Evolutionary conservation across 345 rosid species (phyloP), one percentile per base, ranked within the genome.

Genomic region (Rhodomyrtus tomentosa): DNA sequence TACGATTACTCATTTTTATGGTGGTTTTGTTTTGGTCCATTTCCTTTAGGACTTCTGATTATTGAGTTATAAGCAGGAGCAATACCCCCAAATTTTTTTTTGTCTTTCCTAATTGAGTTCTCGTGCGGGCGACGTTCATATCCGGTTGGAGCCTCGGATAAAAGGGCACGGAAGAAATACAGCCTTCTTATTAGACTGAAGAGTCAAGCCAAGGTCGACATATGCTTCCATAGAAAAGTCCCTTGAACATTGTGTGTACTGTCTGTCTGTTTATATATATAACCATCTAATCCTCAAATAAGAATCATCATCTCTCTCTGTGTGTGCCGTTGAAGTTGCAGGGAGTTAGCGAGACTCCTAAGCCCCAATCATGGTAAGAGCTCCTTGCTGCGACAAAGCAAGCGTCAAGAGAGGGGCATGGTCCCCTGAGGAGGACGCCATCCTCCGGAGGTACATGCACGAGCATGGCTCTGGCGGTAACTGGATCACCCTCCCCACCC

Each of bases 351-450:
- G n/a, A 82, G 0, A 2, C 55, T 54, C 18, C 51, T 38, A 16
- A 62, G 1, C 48, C 16, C 51, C 21, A 32, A 62, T 2, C 74
- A 90, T 89, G 92, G 92, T 91, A 54, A 88, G 92, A 85, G 85
- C 92, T 45, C 91, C 91, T 49, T 89, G 92, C 52, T 90, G 92
- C 82, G 91, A 89, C 83, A 89, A 87, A 83, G 84, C 87, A 20
- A 85, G 83, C n/a, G 91, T 90, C 80, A 89, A 87, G 85, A 87
- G 91, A 84, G 92, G 92, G 16, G 86, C 91, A 45, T 90, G 92
- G 92, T 89, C 92, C 74, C 88, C 88, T 27, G 90, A 89, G 32
- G 92, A 90, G 83, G 92, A 90, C 55, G 68, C 87, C 40, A 83
- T 81, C 32, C 91, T 90, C 24, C 84, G 51, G 81, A 53, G 20